Evolutionary conservation across 495 filamentous ascomycete species (phyloP).

Genomic region (Talaromyces nanjingensis): DNA sequence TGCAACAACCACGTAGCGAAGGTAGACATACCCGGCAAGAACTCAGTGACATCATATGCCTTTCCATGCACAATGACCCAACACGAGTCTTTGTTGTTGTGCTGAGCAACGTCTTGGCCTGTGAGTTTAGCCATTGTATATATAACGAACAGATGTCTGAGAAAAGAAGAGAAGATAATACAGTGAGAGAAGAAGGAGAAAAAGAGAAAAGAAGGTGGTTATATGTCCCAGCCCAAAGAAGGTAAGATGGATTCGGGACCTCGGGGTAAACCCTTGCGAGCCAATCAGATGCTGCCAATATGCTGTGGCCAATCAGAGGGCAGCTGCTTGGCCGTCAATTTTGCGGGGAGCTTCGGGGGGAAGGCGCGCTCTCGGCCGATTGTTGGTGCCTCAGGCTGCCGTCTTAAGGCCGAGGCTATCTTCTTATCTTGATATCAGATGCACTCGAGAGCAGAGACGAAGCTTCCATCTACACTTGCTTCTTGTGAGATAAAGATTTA

Average conservation of each 20-base stretch:
- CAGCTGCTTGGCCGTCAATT: background rate
- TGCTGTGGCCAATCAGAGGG: background rate
- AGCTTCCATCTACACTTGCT: too few relatives aligned
- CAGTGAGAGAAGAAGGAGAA: background rate
- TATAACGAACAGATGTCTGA: background rate
- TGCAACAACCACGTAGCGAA: background rate
- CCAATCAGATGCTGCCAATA: background rate
- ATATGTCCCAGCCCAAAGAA: background rate
- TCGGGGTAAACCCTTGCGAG: background rate
- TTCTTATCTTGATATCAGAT: background rate
- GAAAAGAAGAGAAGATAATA: background rate
- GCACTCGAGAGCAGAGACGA: background rate
- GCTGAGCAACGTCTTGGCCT: constrained; percentile 68
- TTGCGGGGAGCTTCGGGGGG: constrained; percentile 5
- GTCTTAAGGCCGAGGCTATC: background rate
- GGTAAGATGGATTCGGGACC: background rate
- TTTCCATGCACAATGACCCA: constrained; percentile 86
- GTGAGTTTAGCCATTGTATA: constrained; percentile 42
- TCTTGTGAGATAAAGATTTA: background rate
- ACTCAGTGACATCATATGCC: constrained; percentile 90
- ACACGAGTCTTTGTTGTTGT: constrained; percentile 75
- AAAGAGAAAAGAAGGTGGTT: background rate
- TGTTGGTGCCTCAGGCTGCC: background rate
- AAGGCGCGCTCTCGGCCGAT: constrained; percentile 1
- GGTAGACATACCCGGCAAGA: constrained; percentile 52